Evolutionary conservation across 176 grass and related monocot species (phyloP).

Genomic region (Chrysopogon serrulatus): DNA sequence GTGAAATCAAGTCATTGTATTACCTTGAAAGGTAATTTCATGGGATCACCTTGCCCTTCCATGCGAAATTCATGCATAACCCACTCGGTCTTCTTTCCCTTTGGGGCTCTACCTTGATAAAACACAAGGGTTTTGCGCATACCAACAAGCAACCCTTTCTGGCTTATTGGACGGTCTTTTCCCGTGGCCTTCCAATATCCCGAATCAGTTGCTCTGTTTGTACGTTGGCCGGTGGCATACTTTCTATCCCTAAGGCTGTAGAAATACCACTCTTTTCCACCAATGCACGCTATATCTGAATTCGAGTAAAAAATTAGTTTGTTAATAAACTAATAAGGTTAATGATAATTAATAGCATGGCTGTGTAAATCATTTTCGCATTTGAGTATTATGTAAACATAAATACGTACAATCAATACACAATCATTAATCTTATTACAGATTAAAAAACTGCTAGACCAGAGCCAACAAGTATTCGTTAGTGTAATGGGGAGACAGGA

Average conservation of each 20-base stretch:
- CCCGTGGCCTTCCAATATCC: conserved; percentile 97
- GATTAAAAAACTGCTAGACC: not conserved
- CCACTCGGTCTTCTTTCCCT: conserved; percentile 94
- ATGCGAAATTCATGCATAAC: conserved; percentile 95
- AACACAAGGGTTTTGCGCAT: conserved; percentile 99
- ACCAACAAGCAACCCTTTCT: conserved; percentile 60
- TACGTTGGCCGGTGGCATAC: conserved; percentile 79
- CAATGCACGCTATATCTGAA: conserved; percentile 79
- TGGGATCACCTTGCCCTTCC: conserved; percentile 42
- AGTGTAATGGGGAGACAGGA: not conserved
- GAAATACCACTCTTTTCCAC: conserved; percentile 93
- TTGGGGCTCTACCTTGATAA: conserved; percentile 90
- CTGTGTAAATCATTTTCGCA: not conserved
- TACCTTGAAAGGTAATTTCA: conserved; percentile 61
- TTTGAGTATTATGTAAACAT: not conserved
- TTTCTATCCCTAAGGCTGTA: conserved; percentile 82
- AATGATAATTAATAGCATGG: not conserved
- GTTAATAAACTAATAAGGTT: not conserved
- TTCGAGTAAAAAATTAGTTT: not conserved
- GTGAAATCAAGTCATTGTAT: not conserved
- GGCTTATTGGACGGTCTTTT: conserved; percentile 67
- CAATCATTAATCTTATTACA: not conserved
- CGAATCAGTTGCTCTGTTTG: conserved; percentile 81
- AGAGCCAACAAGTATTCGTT: not conserved
- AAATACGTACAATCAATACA: not conserved